These are phyloP conservation scores for Ceratobasidium papillatum DNA, from an alignment of 1,284 basidiomycete genomes.

Conservation along the genomic window DNA sequence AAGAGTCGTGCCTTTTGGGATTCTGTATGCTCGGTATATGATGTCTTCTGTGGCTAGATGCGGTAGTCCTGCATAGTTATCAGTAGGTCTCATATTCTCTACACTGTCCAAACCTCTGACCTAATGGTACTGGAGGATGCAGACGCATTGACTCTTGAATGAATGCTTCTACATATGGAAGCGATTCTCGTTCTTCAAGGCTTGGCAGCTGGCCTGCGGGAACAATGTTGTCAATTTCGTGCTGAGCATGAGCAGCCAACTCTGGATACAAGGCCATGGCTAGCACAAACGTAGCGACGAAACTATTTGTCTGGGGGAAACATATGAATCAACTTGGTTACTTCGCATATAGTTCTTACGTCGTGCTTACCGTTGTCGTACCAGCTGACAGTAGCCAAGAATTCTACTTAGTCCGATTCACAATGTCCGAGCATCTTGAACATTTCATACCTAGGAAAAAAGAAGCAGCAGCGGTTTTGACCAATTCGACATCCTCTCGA, in stretches of 20 bases:
- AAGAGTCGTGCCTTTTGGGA: conserved; percentile 16
- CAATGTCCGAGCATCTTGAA: no score
- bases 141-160: conserved; percentile 51
- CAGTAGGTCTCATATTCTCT: no score
- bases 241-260: neutral
- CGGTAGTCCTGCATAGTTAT: conserved; percentile 43
- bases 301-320: neutral
- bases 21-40: neutral
- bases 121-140: conserved; percentile 47
- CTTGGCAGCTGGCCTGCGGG: conserved; percentile 39
- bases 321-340: no score
- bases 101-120: conserved; percentile 19
- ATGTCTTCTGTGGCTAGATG: conserved; percentile 7
- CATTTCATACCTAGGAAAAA: conserved; percentile 3
- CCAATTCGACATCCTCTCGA: neutral
- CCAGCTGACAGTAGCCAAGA: no score
- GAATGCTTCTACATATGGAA: conserved; percentile 52
- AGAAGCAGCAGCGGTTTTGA: conserved; percentile 21
- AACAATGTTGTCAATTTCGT: conserved; percentile 5
- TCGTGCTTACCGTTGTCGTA: conserved; percentile 1
- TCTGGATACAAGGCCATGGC: conserved; percentile 27
- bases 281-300: neutral
- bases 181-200: conserved; percentile 47
- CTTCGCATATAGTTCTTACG: no score
- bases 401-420: neutral